These are phyloP conservation scores for Monosporascus cannonballus DNA, from an alignment of 2,329 filamentous ascomycete species.

Conservation along the genomic window DNA sequence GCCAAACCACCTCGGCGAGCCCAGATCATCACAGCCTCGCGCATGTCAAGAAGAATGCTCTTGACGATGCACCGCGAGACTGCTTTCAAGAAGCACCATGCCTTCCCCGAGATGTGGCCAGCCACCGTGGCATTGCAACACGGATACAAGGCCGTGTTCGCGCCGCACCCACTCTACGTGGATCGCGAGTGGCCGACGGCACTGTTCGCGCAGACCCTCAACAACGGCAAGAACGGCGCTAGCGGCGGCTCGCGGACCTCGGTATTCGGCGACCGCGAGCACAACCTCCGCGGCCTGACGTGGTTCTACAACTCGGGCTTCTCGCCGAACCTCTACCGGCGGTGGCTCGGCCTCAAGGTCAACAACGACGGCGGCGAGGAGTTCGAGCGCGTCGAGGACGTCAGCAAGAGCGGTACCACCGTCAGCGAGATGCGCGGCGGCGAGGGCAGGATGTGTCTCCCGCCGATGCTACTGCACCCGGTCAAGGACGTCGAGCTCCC, in stretches of 20 bases:
- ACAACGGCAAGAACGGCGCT: constrained; percentile 69
- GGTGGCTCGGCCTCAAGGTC: constrained; percentile 80
- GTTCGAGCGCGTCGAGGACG: constrained; percentile 57
- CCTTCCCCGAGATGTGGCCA: constrained; percentile 89
- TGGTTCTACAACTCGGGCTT: constrained; percentile 93
- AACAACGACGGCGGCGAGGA: constrained; percentile 74
- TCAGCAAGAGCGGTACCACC: constrained; percentile 41
- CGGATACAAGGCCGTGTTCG: constrained; percentile 55
- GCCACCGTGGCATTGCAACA: constrained; percentile 50
- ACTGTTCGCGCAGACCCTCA: constrained; percentile 74
- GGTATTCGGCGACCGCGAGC: constrained; percentile 77
- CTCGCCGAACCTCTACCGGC: constrained; percentile 70
- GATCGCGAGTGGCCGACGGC: constrained; percentile 80
- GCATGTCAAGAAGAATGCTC: constrained; percentile 75
- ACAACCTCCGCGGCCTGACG: constrained; percentile 78
- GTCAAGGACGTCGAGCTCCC: constrained; percentile 70
- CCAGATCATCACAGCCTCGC: constrained; percentile 81
- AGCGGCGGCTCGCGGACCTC: constrained; percentile 67
- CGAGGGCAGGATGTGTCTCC: constrained; percentile 84
- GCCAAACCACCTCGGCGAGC: constrained; percentile 67
- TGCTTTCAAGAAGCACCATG: constrained; percentile 75
- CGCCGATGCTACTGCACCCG: constrained; percentile 84
- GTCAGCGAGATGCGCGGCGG: constrained; percentile 55
- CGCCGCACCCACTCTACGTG: constrained; percentile 68
- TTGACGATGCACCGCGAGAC: constrained; percentile 89